Percentiles rank a stretch among this genome's conserved stretches.
These are phyloP conservation scores for Apophysomyces sp. DNA, from an alignment of 371 early-diverging fungal genomes.

Conservation along the genomic window DNA sequence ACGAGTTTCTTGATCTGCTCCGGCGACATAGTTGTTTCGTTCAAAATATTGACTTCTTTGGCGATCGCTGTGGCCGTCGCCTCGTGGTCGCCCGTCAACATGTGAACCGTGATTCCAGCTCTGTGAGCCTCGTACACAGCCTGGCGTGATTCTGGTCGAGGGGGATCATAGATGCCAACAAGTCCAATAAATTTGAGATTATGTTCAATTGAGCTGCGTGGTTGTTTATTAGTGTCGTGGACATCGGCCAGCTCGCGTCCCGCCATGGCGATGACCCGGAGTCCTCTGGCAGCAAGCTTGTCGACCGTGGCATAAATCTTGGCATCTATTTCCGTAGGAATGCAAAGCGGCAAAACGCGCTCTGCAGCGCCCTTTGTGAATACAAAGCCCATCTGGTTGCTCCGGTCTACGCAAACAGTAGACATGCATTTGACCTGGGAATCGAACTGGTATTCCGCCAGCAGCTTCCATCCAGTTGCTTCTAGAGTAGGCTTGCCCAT, in stretches of 20 bases:
- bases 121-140: slow-evolving; percentile 83
- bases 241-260: slow-evolving; percentile 49
- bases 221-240: slow-evolving; percentile 32
- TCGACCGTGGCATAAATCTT: slow-evolving; percentile 19
- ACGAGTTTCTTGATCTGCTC: slow-evolving; percentile 56
- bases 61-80: slow-evolving; percentile 92
- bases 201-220: slow-evolving; percentile 61
- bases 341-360: slow-evolving; percentile 63
- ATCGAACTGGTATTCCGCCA: slow-evolving; percentile 73
- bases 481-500: slow-evolving; percentile 59
- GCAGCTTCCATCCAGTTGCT: slow-evolving; percentile 52
- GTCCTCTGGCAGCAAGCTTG: slow-evolving; percentile 30
- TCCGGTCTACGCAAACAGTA: slow-evolving; percentile 28
- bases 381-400: slow-evolving; percentile 12
- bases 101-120: slow-evolving; percentile 91
- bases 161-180: slow-evolving; percentile 92
- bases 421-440: slow-evolving; percentile 87
- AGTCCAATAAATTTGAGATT: slow-evolving; percentile 82
- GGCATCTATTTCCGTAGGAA: slow-evolving; percentile 19
- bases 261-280: slow-evolving; percentile 66
- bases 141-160: slow-evolving; percentile 67
- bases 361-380: slow-evolving; percentile 76
- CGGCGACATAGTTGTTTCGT: slow-evolving; percentile 28
- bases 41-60: slow-evolving; percentile 83
- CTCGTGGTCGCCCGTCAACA: slow-evolving; percentile 95